Conservation (phyloP, 2,329 filamentous ascomycete genomes). For the Colletotrichum melonis region DNA sequence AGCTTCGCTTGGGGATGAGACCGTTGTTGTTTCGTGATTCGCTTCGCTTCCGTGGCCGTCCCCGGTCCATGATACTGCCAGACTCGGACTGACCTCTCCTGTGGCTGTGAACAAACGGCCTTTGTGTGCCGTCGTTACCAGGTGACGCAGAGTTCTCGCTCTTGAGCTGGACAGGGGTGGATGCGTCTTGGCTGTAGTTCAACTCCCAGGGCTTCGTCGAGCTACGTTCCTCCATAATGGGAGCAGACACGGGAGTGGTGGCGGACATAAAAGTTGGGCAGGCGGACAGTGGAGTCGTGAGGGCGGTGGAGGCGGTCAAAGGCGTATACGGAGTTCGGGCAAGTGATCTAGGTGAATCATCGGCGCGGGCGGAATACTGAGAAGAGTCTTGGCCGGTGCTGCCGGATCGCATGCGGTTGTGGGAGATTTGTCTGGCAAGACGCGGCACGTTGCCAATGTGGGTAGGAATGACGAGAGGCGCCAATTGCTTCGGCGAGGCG, state of each 20-base stretch:
- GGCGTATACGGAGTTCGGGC: slow-evolving; percentile 59
- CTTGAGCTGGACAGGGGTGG: slow-evolving; percentile 43
- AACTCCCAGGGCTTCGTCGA: slow-evolving; percentile 60
- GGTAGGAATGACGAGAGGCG: slow-evolving; percentile 67
- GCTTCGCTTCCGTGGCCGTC: slow-evolving; percentile 66
- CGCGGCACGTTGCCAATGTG: slow-evolving; percentile 32
- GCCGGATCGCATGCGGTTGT: slow-evolving; percentile 58
- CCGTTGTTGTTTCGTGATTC: slow-evolving; percentile 55
- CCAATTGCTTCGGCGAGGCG: slow-evolving; percentile 64
- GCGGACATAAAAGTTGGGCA: slow-evolving; percentile 40
- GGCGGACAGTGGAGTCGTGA: slow-evolving; percentile 57
- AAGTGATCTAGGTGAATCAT: slow-evolving; percentile 56
- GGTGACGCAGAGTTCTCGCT: slow-evolving; percentile 43
- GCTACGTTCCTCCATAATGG: slow-evolving; percentile 51
- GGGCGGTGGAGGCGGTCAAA: slow-evolving; percentile 53
- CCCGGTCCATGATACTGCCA: slow-evolving; percentile 70
- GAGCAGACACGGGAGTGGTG: slow-evolving; percentile 60
- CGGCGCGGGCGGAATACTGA: slow-evolving; percentile 53
- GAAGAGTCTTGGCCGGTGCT: slow-evolving; percentile 54
- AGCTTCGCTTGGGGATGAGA: slow-evolving; percentile 49
- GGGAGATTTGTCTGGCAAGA: slow-evolving; percentile 51
- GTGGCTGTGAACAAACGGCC: slow-evolving; percentile 51
- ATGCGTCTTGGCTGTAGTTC: slow-evolving; percentile 38
- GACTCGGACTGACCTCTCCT: slow-evolving; percentile 67
- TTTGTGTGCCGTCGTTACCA: slow-evolving; percentile 45